Evolutionary conservation across 73 alveolate genomes (phyloP).

Genomic region (Symbiodinium natans): DNA sequence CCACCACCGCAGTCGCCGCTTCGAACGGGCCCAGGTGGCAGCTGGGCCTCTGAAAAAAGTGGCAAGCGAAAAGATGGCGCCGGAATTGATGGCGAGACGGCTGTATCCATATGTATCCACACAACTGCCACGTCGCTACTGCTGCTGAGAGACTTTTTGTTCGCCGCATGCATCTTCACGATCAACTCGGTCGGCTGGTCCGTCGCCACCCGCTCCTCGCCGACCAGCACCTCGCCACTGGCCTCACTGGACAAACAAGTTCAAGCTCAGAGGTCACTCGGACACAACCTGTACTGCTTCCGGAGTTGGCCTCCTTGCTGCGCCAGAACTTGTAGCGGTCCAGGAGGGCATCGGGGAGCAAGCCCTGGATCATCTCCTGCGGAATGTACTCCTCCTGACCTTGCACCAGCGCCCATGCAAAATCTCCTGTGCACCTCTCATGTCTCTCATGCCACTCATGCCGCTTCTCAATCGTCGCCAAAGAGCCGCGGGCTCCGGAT

Average conservation of each 20-base stretch:
- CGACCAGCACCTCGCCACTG: conserved; percentile 22
- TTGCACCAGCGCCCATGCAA: no score
- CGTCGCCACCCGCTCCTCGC: conserved; percentile 38
- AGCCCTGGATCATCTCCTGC: conserved; percentile 49
- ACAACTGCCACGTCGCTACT: background rate
- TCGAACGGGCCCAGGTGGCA: background rate
- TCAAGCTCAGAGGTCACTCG: background rate
- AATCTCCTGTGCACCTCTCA: no score
- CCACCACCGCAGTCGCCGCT: background rate
- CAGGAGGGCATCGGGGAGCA: conserved; percentile 65
- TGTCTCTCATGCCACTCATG: no score
- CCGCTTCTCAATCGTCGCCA: no score
- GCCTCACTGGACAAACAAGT: background rate
- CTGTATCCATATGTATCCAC: no score
- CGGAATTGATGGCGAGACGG: no score
- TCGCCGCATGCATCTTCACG: conserved; percentile 1
- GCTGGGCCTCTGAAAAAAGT: background rate
- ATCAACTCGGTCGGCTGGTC: conserved; percentile 48
- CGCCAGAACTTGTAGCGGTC: conserved; percentile 89
- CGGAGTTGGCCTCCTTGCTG: background rate
- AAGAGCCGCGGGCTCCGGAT: conserved; percentile 14
- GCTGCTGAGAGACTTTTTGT: background rate
- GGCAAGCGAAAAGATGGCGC: no score
- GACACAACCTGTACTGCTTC: background rate
- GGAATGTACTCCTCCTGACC: conserved; percentile 73